phyloP scores from a whole-genome alignment of 352 stramenopile genomes.

The Phytophthora cactorum region DNA sequence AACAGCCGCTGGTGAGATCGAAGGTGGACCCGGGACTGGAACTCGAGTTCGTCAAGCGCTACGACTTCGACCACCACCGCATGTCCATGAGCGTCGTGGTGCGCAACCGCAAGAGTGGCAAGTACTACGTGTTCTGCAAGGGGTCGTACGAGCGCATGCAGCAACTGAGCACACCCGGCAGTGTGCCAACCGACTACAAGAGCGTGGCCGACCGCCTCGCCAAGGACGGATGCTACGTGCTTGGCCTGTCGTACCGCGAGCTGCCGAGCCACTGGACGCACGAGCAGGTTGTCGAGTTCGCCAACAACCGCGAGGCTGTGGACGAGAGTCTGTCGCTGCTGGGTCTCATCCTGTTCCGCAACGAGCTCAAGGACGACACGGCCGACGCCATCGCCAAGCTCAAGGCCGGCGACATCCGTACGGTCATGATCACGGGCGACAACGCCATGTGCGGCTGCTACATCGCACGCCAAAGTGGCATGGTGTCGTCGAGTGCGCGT shows the following conservation, averaged over 20 bases:
- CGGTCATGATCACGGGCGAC: slow-evolving; percentile 87
- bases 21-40: slow-evolving; percentile 32
- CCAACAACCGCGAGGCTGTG: slow-evolving; percentile 63
- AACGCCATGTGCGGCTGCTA: slow-evolving; percentile 65
- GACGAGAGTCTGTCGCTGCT: slow-evolving; percentile 74
- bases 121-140: slow-evolving; percentile 88
- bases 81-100: slow-evolving; percentile 93
- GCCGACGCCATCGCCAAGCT: slow-evolving; percentile 67
- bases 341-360: slow-evolving; percentile 86
- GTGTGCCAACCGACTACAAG: slow-evolving; percentile 69
- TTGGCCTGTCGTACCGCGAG: slow-evolving; percentile 60
- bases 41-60: slow-evolving; percentile 88
- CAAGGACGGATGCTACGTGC: slow-evolving; percentile 79
- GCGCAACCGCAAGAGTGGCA: slow-evolving; percentile 54
- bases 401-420: slow-evolving; percentile 61
- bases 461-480: slow-evolving; percentile 52
- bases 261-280: slow-evolving; percentile 41
- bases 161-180: slow-evolving; percentile 45
- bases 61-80: slow-evolving; percentile 92
- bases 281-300: slow-evolving; percentile 33
- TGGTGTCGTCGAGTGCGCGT: slow-evolving; percentile 37
- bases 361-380: slow-evolving; percentile 80
- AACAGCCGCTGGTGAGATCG: slow-evolving; percentile 52
- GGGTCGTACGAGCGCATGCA: slow-evolving; percentile 86
- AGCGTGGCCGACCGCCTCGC: slow-evolving; percentile 39